phyloP scores from a whole-genome alignment of 1,139 yeast genomes.

The Hansenula sp. region DNA sequence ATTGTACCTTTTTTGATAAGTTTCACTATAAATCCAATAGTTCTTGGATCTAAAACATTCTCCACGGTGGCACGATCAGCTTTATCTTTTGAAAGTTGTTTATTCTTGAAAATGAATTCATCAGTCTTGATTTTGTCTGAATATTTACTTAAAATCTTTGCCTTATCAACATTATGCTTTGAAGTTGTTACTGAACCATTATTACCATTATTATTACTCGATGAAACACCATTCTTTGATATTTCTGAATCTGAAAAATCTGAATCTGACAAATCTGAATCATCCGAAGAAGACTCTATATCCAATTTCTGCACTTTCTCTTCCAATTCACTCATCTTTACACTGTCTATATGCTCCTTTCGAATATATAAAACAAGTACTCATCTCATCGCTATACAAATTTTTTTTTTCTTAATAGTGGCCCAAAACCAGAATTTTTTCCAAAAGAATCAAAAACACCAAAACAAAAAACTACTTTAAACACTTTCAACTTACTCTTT shows the following conservation, averaged over 20 bases:
- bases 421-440: too few species aligned
- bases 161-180: conserved; percentile 36
- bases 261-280: conserved; percentile 8
- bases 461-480: background rate
- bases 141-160: conserved; percentile 55
- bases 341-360: too few species aligned
- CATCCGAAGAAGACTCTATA: background rate
- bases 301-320: conserved; percentile 3
- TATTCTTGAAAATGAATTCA: conserved; percentile 45
- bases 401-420: too few species aligned
- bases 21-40: conserved; percentile 76
- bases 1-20: conserved; percentile 80
- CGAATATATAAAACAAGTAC: too few species aligned
- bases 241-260: conserved; percentile 10
- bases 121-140: conserved; percentile 63
- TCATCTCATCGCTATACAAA: too few species aligned
- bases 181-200: conserved; percentile 1
- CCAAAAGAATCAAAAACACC: too few species aligned
- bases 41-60: conserved; percentile 93
- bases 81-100: conserved; percentile 67
- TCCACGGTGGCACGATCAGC: conserved; percentile 96
- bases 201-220: too few species aligned
- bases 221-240: background rate
- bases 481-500: background rate
- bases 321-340: conserved; percentile 5